Evolutionary conservation across 352 stramenopile genomes (phyloP), one percentile per base, ranked within the genome.

Genomic region (Thraustochytrium striatum): DNA sequence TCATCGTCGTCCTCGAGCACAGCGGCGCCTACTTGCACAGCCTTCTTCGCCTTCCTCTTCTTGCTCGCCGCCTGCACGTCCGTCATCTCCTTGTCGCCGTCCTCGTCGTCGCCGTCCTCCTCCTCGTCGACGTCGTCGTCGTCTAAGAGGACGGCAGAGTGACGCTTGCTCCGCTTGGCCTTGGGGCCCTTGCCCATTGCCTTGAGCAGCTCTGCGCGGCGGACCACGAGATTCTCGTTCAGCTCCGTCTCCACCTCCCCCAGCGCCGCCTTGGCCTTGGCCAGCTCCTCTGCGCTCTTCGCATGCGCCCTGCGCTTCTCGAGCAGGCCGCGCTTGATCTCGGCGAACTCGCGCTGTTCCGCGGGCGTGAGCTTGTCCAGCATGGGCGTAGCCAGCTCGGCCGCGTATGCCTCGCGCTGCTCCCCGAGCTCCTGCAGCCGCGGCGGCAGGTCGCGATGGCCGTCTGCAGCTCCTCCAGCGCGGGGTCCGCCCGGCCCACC

Each of bases 201-300:
- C 43, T 19, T 28, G 19, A 75, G 47, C 1, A 75, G n/a, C 50
- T 81, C 72, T 2, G 39, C 72, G 0, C n/a, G 21, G 2, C 83
- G 83, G 57, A 85, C 78, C 38, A 88, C 86, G 2, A 94, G 78
- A 19, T 89, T 83, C 78, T 92, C 86, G 25, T 93, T 90, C 61
- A 97, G 91, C 81, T 97, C 87, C n/a, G 81, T 82, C 69, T 96
- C 88, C 35, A 97, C 83, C 21, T 86, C 75, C 3, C 88, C 90
- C 62, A 86, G 61, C 11, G 72, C 72, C 3, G 82, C 72, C 53
- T 87, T 87, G 43, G 89, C 75, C 30, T 87, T 33, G 52, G 81
- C 81, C 43, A 70, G 8, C 0, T 11, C 43, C 35, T 72, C 35
- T 7, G 75, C 75, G 25, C 11, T 32, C 2, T 2, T 30, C 47